phyloP scores from a whole-genome alignment of 2,329 filamentous ascomycete genomes.

The Fonsecaea erecta region DNA sequence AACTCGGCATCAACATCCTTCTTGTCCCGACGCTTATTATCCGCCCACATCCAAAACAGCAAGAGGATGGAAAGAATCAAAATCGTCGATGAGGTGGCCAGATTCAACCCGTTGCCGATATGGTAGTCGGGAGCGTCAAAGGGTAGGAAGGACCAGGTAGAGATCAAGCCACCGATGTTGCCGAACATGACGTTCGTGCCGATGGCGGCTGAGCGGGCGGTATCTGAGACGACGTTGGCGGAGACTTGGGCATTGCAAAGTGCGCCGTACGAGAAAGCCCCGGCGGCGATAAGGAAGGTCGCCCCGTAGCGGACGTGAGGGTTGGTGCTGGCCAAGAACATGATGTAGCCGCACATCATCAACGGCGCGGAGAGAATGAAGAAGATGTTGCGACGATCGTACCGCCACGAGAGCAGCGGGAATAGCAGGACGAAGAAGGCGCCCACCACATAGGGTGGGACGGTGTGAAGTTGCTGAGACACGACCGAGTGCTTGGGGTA shows the following conservation, averaged over 20 bases:
- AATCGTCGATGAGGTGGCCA: constrained; percentile 64
- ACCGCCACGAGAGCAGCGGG: constrained; percentile 65
- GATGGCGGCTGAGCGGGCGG: constrained; percentile 69
- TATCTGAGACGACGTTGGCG: constrained; percentile 73
- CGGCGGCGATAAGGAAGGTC: constrained; percentile 70
- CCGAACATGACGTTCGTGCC: constrained; percentile 73
- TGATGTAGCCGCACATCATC: constrained; percentile 71
- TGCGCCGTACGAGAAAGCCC: constrained; percentile 67
- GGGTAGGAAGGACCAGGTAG: constrained; percentile 68
- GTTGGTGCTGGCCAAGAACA: constrained; percentile 66
- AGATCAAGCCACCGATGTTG: constrained; percentile 71
- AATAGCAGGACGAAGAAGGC: constrained; percentile 68
- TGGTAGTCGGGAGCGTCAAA: constrained; percentile 68
- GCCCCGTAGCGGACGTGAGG: constrained; percentile 67
- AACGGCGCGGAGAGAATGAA: constrained; percentile 65
- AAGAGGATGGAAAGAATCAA: constrained; percentile 57
- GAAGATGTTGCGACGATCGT: constrained; percentile 65
- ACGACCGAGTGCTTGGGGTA: constrained; percentile 64
- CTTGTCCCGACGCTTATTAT: constrained; percentile 64
- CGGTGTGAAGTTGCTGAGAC: constrained; percentile 70
- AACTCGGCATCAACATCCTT: constrained; percentile 62
- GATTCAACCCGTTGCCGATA: constrained; percentile 73
- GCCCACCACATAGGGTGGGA: constrained; percentile 72
- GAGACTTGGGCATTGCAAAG: constrained; percentile 70
- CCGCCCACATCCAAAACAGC: constrained; percentile 64